Base-by-base conservation (phyloP, 2,329 filamentous ascomycete species). In the Cladosporium sp. region DNA sequence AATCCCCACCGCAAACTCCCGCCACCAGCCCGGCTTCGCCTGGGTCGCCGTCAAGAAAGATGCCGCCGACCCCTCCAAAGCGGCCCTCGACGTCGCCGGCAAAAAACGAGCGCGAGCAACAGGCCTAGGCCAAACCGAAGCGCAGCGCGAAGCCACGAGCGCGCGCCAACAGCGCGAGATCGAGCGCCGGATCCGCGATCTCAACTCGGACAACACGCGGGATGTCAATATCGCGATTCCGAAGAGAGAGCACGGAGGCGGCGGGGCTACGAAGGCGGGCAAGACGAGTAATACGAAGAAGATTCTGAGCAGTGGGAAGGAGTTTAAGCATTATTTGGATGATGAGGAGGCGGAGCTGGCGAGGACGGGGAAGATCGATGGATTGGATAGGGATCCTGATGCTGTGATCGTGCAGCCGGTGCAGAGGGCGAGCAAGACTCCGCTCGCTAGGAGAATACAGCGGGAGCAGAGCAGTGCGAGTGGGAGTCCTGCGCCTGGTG, bases 11-110 rank as follows among this genome's bases (percentile, higher is more conserved):
- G 88, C 87, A 74, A 82, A 88, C 32, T 74, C 75, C 21, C 88
- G 87, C 68, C 88, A 88, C 18, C 91, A 92, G 1, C 93, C 94
- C 0, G 94, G 94, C 74, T 98, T 93, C 90, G 92, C 92, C 14
- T 97, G 97, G 77, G 92, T 97, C 1, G 84, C 85, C 71, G 77
- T 81, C 60, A 76, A 82, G 62, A 83, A 83, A 67, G 80, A 80
- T 71, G 78, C 80, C 80, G 84, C 82, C 75, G 75, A 83, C 71
- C 80, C 81, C 79, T 85, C 82, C 75, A 76, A 80, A 78, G 74
- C 81, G 76, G 67, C 80, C 78, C 34, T 66, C 57, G 73, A 74
- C 21, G 74, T 74, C 7, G 70, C 71, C 11, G 76, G 74, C 57
- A 86, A 90, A 68, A 96, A 96, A 80, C 90, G 92, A 73, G 88